Evolutionary conservation across 2,329 filamentous ascomycete species (phyloP), one percentile per base, ranked within the genome.

Genomic region (Septoria linicola): DNA sequence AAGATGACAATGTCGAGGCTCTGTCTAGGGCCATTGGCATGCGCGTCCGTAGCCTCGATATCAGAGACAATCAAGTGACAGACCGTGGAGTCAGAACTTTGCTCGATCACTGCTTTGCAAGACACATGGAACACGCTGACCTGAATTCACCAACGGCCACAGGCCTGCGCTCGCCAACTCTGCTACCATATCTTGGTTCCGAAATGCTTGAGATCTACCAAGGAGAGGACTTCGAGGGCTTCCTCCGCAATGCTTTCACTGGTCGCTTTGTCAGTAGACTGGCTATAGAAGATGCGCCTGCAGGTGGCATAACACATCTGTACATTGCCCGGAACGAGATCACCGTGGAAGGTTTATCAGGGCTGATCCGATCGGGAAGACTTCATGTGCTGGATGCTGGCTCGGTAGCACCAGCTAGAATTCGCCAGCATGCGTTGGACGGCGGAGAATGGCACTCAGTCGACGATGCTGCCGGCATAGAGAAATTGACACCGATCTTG

Each of bases 281-380:
- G 23, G 75, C 77, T 31, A 75, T 83, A 21, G 80, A 83, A 58
- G 75, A 81, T 56, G 69, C 77, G 1, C 72, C 76, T 17, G 72
- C 77, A 59, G 68, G 71, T 8, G 81, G 81, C 2, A 74, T 83
- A 31, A 83, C 81, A 0, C 81, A 84, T 66, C 67, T 84, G 2
- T 82, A 81, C 59, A 73, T 84, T 11, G 73, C 80, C 3, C 73
- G 74, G 6, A 84, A 84, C 50, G 59, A 68, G 2, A 63, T 84
- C 4, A 81, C 78, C 1, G 73, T 80, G 0, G 79, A 82, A 62
- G 80, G 79, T 0, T 67, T 80, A 4, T 77, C 76, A 3, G 76
- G 74, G 13, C 68, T 84, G 4, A 60, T 83, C 8, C 68, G 74
- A 41, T 79, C 79, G 6, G 70, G 68, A 45, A 70, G 75, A 25